Evolutionary conservation across 2,329 filamentous ascomycete species (phyloP).

Genomic region (Fusarium haematococcum): DNA sequence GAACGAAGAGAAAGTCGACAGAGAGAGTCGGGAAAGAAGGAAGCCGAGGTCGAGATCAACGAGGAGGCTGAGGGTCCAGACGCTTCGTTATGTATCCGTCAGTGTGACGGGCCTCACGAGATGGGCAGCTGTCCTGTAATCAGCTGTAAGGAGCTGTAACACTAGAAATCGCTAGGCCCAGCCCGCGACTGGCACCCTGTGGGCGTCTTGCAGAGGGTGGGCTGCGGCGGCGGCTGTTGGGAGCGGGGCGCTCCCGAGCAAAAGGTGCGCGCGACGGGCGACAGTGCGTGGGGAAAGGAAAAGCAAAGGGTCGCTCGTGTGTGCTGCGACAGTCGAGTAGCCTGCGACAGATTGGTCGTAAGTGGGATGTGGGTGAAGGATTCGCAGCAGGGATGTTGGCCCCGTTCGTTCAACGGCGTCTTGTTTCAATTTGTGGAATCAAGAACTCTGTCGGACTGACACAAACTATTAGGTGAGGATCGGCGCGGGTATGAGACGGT

Average conservation of each 20-base stretch:
- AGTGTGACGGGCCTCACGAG: constrained; percentile 8
- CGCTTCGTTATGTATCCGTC: constrained; percentile 36
- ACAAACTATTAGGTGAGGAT: background rate
- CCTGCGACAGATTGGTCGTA: background rate
- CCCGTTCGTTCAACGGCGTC: constrained; percentile 19
- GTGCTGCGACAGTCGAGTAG: constrained; percentile 6
- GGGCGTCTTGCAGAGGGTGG: constrained; percentile 10
- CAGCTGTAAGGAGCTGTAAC: constrained; percentile 30
- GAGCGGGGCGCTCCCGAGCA: constrained; percentile 17
- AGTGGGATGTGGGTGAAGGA: constrained; percentile 10
- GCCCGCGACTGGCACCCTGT: constrained; percentile 32
- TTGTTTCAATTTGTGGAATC: constrained; percentile 18
- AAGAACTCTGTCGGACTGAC: background rate
- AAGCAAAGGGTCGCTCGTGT: constrained; percentile 12
- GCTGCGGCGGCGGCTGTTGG: constrained; percentile 16
- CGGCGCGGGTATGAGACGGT: constrained; percentile 7
- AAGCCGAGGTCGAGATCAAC: background rate
- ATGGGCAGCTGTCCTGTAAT: constrained; percentile 8
- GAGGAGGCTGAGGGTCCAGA: constrained; percentile 2
- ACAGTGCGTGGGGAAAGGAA: constrained; percentile 15
- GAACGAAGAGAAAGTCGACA: constrained; percentile 13
- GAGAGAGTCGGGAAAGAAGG: background rate
- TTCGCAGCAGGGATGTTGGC: constrained; percentile 32
- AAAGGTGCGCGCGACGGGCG: background rate
- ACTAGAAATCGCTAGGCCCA: constrained; percentile 30